phyloP scores from a whole-genome alignment of 805 yeast species.

The Sungouiella blattae region DNA sequence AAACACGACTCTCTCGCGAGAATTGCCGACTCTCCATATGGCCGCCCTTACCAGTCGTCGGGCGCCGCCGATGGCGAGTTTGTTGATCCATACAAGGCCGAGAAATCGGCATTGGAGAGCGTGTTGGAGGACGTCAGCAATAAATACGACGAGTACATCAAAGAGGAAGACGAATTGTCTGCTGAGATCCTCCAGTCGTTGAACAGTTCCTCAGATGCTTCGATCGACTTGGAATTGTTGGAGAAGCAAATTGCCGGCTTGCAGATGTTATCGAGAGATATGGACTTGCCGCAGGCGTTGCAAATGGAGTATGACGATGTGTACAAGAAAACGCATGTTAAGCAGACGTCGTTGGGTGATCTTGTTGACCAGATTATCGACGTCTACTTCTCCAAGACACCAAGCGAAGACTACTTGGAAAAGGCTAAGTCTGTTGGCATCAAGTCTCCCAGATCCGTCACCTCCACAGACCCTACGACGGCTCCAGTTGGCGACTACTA shows the following conservation, averaged over 20 bases:
- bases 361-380: constrained; percentile 8
- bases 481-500: constrained; percentile 48
- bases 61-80: constrained; percentile 8
- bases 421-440: constrained; percentile 44
- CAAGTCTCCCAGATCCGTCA: constrained; percentile 18
- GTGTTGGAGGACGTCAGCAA: constrained; percentile 26
- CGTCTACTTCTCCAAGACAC: constrained; percentile 4
- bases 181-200: constrained; percentile 15
- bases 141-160: constrained; percentile 21
- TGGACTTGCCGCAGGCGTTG: constrained; percentile 57
- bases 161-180: constrained; percentile 20
- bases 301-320: constrained; percentile 34
- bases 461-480: constrained; percentile 25
- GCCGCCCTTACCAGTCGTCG: constrained; percentile 4
- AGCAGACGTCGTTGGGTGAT: background rate
- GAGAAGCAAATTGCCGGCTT: constrained; percentile 60
- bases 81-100: constrained; percentile 22
- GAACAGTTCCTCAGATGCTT: constrained; percentile 13
- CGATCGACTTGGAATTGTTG: constrained; percentile 28
- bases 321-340: constrained; percentile 9
- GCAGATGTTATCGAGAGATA: constrained; percentile 60
- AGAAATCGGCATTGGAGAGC: constrained; percentile 26
- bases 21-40: constrained; percentile 1
- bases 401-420: constrained; percentile 10
- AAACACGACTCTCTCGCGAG: constrained; percentile 14